A percentile compares a stretch with the other conserved stretches of the same genome.
These are phyloP conservation scores for Omphalotus olearius DNA, from an alignment of 1,284 basidiomycete genomes.

Conservation along the genomic window DNA sequence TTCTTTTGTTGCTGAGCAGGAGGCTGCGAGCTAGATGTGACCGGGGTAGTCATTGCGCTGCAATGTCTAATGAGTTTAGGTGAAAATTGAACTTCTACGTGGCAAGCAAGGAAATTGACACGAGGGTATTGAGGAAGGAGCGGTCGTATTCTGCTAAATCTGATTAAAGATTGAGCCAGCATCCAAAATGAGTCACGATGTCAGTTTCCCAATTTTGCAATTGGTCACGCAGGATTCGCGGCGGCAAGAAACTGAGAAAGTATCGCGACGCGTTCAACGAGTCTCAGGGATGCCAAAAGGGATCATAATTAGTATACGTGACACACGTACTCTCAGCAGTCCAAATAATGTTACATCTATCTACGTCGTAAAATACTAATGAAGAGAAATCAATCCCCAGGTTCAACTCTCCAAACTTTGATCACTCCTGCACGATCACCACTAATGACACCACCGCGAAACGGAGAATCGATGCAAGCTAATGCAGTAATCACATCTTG, in stretches of 20 bases:
- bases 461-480: constrained; percentile 81
- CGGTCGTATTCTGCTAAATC: constrained; percentile 23
- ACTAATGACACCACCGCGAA: constrained; percentile 81
- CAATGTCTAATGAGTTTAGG: constrained; percentile 8
- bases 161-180: constrained; percentile 9
- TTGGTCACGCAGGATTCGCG: too few relatives aligned
- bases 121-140: constrained; percentile 24
- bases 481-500: constrained; percentile 82
- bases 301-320: too few relatives aligned
- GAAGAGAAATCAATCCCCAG: constrained; percentile 24
- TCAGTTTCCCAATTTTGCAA: not conserved
- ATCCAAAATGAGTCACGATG: constrained; percentile 7
- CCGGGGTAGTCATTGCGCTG: constrained; percentile 15
- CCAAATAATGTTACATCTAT: too few relatives aligned
- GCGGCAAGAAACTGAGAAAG: too few relatives aligned
- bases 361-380: not conserved
- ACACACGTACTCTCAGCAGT: too few relatives aligned
- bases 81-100: constrained; percentile 20
- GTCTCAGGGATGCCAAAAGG: too few relatives aligned
- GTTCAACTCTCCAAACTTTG: constrained; percentile 79
- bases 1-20: constrained; percentile 37
- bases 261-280: too few relatives aligned
- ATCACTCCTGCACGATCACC: constrained; percentile 79
- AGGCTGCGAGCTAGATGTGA: constrained; percentile 34
- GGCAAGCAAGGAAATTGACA: constrained; percentile 25